phyloP scores from a whole-genome alignment of 768 basidiomycete species.

The Agaricus bisporus region DNA sequence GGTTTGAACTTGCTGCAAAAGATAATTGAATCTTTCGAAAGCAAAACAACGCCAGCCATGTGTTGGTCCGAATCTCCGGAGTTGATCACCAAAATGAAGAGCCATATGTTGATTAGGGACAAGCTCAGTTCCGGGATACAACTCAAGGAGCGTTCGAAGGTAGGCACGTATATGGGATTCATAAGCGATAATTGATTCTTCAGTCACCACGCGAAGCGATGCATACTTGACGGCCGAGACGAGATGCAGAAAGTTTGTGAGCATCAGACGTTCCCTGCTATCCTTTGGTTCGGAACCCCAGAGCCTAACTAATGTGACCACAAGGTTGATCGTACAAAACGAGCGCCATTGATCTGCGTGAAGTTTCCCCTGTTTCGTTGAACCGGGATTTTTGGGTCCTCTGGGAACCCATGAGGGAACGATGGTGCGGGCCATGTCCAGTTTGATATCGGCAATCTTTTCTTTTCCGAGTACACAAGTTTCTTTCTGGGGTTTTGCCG shows the following conservation, averaged over 20 bases:
- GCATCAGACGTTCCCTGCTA: conserved; percentile 14
- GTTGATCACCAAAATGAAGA: conserved; percentile 26
- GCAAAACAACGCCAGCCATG: conserved; percentile 31
- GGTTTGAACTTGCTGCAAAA: no score
- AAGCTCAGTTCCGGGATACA: conserved; percentile 24
- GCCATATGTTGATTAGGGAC: conserved; percentile 33
- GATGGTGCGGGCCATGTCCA: conserved; percentile 13
- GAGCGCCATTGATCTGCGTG: conserved; percentile 29
- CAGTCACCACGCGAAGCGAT: conserved; percentile 17
- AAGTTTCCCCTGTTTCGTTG: conserved; percentile 19
- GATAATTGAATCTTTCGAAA: conserved; percentile 12
- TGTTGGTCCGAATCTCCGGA: conserved; percentile 28
- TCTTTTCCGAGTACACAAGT: background rate
- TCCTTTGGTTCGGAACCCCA: conserved; percentile 21
- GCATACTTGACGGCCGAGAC: conserved; percentile 26
- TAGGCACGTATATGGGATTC: conserved; percentile 25
- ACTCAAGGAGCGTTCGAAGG: conserved; percentile 18
- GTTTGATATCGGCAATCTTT: conserved; percentile 6
- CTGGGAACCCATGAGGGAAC: conserved; percentile 17
- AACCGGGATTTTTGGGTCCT: conserved; percentile 13
- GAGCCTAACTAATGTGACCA: conserved; percentile 27
- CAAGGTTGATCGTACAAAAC: conserved; percentile 21
- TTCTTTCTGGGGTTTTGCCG: no score
- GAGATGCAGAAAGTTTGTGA: conserved; percentile 28
- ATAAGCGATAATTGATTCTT: conserved; percentile 17